Percentiles rank a stretch among this genome's conserved stretches.
These are phyloP conservation scores for Fusarium sp. DNA, from an alignment of 2,329 filamentous ascomycete genomes.

Conservation along the genomic window DNA sequence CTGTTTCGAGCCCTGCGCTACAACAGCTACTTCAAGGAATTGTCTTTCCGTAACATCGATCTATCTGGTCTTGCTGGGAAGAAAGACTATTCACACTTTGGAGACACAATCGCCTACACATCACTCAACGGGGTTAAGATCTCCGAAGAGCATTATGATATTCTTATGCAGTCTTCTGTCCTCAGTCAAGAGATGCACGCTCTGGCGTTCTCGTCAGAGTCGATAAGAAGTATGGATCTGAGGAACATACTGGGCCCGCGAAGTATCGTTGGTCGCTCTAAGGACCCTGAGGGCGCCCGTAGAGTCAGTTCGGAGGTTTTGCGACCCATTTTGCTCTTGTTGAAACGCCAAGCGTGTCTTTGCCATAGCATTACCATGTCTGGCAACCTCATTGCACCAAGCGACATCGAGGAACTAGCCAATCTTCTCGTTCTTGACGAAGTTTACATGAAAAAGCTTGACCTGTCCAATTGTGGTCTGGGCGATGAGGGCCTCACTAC, in stretches of 20 bases:
- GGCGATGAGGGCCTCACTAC: conserved; percentile 62
- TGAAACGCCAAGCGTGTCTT: conserved; percentile 59
- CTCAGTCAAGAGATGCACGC: conserved; percentile 69
- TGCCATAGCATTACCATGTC: conserved; percentile 65
- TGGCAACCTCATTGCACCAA: conserved; percentile 61
- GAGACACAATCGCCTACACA: conserved; percentile 63
- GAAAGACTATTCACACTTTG: conserved; percentile 59
- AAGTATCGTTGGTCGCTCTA: conserved; percentile 34
- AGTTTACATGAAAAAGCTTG: conserved; percentile 60
- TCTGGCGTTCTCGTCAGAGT: conserved; percentile 67
- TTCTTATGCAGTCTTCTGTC: conserved; percentile 62
- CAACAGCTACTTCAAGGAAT: conserved; percentile 69
- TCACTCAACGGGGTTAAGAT: conserved; percentile 65
- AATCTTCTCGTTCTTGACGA: conserved; percentile 52
- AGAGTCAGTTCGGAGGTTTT: conserved; percentile 57
- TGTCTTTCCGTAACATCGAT: conserved; percentile 67
- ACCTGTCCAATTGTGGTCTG: conserved; percentile 64
- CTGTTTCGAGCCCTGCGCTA: conserved; percentile 68
- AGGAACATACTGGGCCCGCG: conserved; percentile 57
- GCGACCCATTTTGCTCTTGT: conserved; percentile 62
- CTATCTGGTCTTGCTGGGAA: conserved; percentile 56
- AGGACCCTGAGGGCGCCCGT: conserved; percentile 40
- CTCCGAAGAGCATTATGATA: conserved; percentile 61
- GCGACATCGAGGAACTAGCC: conserved; percentile 61
- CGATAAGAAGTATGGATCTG: conserved; percentile 66